Evolutionary conservation across 257 asterid genomes (phyloP).

Genomic region (Leonotis leonurus): DNA sequence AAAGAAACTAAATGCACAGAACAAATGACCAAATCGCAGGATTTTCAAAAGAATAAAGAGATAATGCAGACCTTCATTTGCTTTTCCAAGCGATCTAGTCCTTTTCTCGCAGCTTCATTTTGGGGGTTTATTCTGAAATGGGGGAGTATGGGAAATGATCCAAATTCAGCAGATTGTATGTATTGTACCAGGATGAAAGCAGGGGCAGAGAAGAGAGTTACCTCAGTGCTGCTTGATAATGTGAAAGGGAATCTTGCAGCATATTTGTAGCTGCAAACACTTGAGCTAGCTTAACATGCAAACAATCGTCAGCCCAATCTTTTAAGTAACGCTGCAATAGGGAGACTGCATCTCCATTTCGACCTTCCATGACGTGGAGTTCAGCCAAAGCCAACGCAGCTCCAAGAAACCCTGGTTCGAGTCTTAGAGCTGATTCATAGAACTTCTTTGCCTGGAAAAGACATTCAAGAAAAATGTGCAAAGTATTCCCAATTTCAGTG

Average conservation of each 20-base stretch:
- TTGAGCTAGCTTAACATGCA: constrained; percentile 95
- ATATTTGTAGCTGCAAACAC: constrained; percentile 85
- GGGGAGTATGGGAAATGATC: neutral
- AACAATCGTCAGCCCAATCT: constrained; percentile 94
- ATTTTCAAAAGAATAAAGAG: neutral
- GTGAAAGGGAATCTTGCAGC: constrained; percentile 90
- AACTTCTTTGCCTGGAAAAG: constrained; percentile 78
- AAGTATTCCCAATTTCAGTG: neutral
- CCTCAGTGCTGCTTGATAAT: constrained; percentile 94
- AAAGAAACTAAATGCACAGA: too few species aligned
- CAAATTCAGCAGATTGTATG: neutral
- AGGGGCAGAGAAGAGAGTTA: constrained; percentile 2
- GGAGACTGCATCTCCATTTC: constrained; percentile 84
- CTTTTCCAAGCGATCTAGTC: constrained; percentile 92
- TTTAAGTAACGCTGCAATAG: constrained; percentile 80
- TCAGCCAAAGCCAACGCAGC: constrained; percentile 98
- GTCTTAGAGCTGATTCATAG: constrained; percentile 93
- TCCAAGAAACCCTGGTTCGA: constrained; percentile 95
- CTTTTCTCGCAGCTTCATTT: constrained; percentile 83
- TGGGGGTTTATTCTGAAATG: constrained; percentile 74
- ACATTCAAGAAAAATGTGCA: neutral
- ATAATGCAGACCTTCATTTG: constrained; percentile 75
- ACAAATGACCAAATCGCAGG: neutral
- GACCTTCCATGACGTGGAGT: constrained; percentile 89
- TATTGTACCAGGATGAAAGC: neutral